Conservation (phyloP, 192 early-diverging fungal genomes). For the Lunasporangiospora selenospora region DNA sequence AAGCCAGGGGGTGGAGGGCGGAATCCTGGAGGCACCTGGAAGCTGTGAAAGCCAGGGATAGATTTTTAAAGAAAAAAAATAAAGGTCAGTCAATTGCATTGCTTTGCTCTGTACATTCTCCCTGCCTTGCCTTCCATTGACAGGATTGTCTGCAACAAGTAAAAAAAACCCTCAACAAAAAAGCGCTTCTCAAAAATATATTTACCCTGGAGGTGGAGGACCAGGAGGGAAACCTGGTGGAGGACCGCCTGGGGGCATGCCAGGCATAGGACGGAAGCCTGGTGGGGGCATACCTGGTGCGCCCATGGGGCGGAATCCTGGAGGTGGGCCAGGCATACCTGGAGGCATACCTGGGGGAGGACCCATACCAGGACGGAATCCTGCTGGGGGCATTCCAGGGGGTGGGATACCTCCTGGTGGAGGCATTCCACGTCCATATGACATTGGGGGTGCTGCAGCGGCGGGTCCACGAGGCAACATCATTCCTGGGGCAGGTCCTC, state of each 20-base stretch:
- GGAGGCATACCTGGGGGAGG: constrained; percentile 22
- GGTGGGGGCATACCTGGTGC: constrained; percentile 71
- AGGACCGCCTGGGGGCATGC: constrained; percentile 47
- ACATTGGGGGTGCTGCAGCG: constrained; percentile 73
- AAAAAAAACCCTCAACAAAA: too few species aligned
- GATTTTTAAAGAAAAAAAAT: not conserved
- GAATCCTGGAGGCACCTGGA: constrained; percentile 38
- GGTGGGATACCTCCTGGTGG: constrained; percentile 65
- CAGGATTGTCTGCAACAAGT: not conserved
- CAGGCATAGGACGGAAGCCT: constrained; percentile 58
- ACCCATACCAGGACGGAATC: constrained; percentile 54
- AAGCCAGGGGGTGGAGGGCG: constrained; percentile 37
- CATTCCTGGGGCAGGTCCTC: constrained; percentile 89
- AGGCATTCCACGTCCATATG: constrained; percentile 74
- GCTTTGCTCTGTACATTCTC: too few species aligned
- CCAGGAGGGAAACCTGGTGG: constrained; percentile 56
- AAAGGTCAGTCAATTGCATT: not conserved
- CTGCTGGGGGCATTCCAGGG: constrained; percentile 62
- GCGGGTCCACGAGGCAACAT: constrained; percentile 85
- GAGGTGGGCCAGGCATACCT: constrained; percentile 40
- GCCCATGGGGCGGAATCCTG: constrained; percentile 61
- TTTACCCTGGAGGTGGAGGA: constrained; percentile 48
- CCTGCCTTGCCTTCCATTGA: not conserved
- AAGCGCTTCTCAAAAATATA: not conserved
- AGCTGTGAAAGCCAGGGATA: constrained; percentile 10